Evolutionary conservation across 345 rosid genomes (phyloP), one percentile per base, ranked within the genome.

Genomic region (Chamaenerion angustifolium): DNA sequence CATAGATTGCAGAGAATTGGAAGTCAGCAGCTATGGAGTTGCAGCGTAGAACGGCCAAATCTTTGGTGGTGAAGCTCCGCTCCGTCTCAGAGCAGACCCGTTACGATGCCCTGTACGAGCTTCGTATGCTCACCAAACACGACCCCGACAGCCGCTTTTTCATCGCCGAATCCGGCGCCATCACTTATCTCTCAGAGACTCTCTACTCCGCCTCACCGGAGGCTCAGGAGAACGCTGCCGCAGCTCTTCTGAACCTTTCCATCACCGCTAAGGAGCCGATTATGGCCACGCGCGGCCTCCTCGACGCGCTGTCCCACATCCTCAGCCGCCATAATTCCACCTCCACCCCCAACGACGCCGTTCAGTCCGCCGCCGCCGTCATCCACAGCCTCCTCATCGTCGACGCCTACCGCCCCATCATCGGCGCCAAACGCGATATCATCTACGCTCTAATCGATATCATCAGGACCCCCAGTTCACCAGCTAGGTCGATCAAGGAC

Each of bases 381-480:
- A 64, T 90, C 40, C 79, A 83, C 67, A 81, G 92, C 61, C 79
- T 90, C 4, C 70, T 90, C 17, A 57, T 86, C 14, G 78, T 70
- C 25, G 95, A 85, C 11, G 68, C 95, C 16, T 79, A 77, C 67
- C 94, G 98, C 3, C 78, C 94, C 10, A 71, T 81, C 37, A 72
- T 90, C 53, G 98, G 98, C 21, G 64, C 95, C 5, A 90, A 86
- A 42, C 84, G 98, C 12, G 98, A 90, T 40, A 81, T 90, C 51
- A 47, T 81, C 43, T 82, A 83, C 68, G 81, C 98, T 3, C 68
- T 86, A 1, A 45, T 90, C 6, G 83, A 82, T 18, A 76, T 90
- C 27, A 27, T 80, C 45, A 69, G 68, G 50, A 23, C 42, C 51
- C 66, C 77, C 6, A 68, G 63, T 12, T 78, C 95, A 47, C 85